Conservation (phyloP, 352 stramenopile species). For the Albugo laibachii region DNA sequence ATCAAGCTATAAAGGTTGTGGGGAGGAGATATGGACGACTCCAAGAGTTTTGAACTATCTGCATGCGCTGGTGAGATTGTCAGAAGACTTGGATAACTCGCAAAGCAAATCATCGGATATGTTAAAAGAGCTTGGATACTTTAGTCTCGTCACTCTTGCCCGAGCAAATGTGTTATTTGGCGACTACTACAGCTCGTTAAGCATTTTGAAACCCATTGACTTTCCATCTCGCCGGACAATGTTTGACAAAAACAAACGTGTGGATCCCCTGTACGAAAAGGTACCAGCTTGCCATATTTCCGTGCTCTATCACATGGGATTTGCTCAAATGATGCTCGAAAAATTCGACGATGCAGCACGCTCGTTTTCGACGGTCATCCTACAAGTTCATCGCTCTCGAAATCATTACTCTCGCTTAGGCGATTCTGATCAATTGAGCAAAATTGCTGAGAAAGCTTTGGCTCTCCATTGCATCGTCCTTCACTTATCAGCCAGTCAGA, state of each 20-base stretch:
- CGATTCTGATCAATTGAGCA: slow-evolving; percentile 89
- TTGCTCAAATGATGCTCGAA: slow-evolving; percentile 94
- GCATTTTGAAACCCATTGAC: slow-evolving; percentile 82
- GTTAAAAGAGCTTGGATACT: slow-evolving; percentile 89
- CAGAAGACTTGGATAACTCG: slow-evolving; percentile 83
- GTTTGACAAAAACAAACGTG: slow-evolving; percentile 16
- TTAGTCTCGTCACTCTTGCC: slow-evolving; percentile 86
- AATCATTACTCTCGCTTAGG: slow-evolving; percentile 84
- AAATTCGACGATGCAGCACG: slow-evolving; percentile 87
- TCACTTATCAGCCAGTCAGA: slow-evolving; percentile 74
- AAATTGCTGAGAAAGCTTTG: slow-evolving; percentile 89
- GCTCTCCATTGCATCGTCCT: slow-evolving; percentile 82
- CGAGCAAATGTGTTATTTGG: slow-evolving; percentile 92
- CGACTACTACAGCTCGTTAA: slow-evolving; percentile 90
- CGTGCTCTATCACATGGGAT: slow-evolving; percentile 94
- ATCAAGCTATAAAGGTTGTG: slow-evolving; percentile 26
- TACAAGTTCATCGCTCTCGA: slow-evolving; percentile 75
- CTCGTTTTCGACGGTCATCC: slow-evolving; percentile 77
- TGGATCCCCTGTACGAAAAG: slow-evolving; percentile 74
- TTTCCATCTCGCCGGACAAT: slow-evolving; percentile 66
- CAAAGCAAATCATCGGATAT: slow-evolving; percentile 34
- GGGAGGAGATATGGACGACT: slow-evolving; percentile 89
- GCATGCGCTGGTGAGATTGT: slow-evolving; percentile 80
- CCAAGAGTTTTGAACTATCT: slow-evolving; percentile 93
- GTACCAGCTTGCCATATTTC: slow-evolving; percentile 86